Evolutionary conservation across 2,329 filamentous ascomycete species (phyloP), one percentile per base, ranked within the genome.

Genomic region (Aspergillus sp.): DNA sequence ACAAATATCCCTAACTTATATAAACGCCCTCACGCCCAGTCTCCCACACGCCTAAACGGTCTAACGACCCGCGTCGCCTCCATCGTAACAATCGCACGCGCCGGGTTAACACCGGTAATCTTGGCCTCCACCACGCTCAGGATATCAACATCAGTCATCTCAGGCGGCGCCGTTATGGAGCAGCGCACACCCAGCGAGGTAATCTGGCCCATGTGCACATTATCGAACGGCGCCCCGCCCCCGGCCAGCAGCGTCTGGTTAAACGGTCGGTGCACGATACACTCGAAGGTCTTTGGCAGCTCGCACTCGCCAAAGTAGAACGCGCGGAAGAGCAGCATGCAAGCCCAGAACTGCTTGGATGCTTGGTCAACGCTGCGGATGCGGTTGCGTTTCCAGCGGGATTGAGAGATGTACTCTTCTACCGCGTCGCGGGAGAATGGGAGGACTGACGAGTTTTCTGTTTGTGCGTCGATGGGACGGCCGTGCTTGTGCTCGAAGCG

Each of bases 271-370:
- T 69, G 72, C 23, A 76, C 66, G 23, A 73, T 49, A 58, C 70
- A 76, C 25, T 70, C 65, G 60, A 83, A 80, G 0, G 76, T 79
- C 15, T 77, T 67, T 1, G 84, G 84, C 4, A 87, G 69, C 1
- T 70, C 52, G 11, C 78, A 79, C 64, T 87, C 81, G 9, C 75
- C 74, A 68, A 82, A 85, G 65, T 84, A 79, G 64, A 82, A 79
- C 14, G 83, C 84, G 44, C 85, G 82, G 72, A 83, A 82, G 40
- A 87, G 73, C 2, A 85, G 79, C 67, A 82, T 77, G 14, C 74
- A 67, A 2, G 73, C 68, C 85, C 85, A 88, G 64, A 80, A 80
- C 6, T 71, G 60, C 60, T 69, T 49, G 65, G 77, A 67, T 63
- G 66, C 52, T 4, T 53, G 63, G 14, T 71, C 70, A 23, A 82